Conservation (phyloP, 2,329 filamentous ascomycete genomes). For the Apiospora marii region DNA sequence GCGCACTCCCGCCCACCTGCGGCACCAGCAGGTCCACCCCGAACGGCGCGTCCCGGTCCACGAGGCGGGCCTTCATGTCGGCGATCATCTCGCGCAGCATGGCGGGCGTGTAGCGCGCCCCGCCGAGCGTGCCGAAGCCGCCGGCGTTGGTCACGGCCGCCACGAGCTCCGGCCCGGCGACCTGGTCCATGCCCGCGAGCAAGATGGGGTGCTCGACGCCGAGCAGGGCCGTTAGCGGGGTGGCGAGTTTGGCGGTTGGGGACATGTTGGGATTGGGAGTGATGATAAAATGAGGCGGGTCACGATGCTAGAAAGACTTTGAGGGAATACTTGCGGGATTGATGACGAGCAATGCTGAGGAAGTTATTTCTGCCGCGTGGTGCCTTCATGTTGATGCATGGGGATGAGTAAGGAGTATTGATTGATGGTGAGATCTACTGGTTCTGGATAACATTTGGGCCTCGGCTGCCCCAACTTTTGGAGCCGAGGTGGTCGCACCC, state of each 20-base stretch:
- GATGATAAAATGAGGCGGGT: too few relatives aligned
- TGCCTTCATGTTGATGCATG: background rate
- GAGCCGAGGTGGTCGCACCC: background rate
- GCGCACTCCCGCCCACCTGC: slow-evolving; percentile 42
- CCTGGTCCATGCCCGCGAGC: slow-evolving; percentile 97
- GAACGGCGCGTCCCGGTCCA: slow-evolving; percentile 78
- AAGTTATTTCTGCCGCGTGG: background rate
- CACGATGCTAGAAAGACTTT: too few relatives aligned
- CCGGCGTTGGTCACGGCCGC: slow-evolving; percentile 96
- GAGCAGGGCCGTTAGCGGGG: slow-evolving; percentile 89
- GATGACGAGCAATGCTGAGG: background rate
- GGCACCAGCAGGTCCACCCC: slow-evolving; percentile 45
- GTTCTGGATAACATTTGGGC: background rate
- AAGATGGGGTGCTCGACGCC: slow-evolving; percentile 95
- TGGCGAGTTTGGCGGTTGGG: slow-evolving; percentile 62
- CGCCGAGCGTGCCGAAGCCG: slow-evolving; percentile 92
- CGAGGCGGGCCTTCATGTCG: slow-evolving; percentile 86
- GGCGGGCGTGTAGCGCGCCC: slow-evolving; percentile 91
- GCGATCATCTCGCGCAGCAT: slow-evolving; percentile 94
- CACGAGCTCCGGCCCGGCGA: slow-evolving; percentile 91
- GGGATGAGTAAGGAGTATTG: background rate
- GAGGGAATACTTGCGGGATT: background rate
- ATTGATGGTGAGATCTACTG: background rate
- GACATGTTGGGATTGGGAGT: background rate
- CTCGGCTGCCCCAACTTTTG: slow-evolving; percentile 6